Evolutionary conservation across 306 rosid genomes (phyloP), one percentile per base, ranked within the genome.

Genomic region (Neltuma alba): DNA sequence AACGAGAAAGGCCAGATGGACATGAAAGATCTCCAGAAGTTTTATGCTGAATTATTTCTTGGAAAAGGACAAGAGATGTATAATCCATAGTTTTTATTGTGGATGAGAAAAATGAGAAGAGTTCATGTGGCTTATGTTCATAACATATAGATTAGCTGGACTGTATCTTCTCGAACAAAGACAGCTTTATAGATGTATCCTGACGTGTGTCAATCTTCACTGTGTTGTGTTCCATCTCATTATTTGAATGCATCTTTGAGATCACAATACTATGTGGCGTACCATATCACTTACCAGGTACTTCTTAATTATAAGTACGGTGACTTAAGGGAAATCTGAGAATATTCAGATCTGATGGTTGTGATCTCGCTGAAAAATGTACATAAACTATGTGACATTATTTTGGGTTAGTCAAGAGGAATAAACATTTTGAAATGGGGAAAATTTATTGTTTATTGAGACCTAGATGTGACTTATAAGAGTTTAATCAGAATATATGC

Each of bases 1-100:
- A 36, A 65, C 41, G 28, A 50, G 83, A 63, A 31, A 28, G 45
- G 30, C 58, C 72, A 12, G 66, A 60, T 12, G 66, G 66, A 60
- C 13, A 60, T 60, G 66, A 60, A 58, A 27, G 47, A 66, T 65
- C 38, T 40, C 64, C 4, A 7, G 50, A 66, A 50, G 16, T n/a
- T 38, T 12, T 12, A n/a, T 10, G 33, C 28, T 68, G 47, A 79
- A 74, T 5, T 62, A 8, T 28, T 31, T 7, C 16, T 2, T 15
- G 37, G 33, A 61, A 21, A 54, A 21, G 30, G 61, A 64, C 70
- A 64, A 5, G 23, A 65, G 23, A 65, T 65, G 45, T n/a, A 36
- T 57, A 25, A n/a, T 27, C 60, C 41, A 14, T 8, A 9, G 36
- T 15, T 55, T 55, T 68, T 69, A 42, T 20, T 10, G 21, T 9